These are phyloP conservation scores for Ophiorrhiza pumila DNA, from an alignment of 257 asterid genomes.

Conservation along the genomic window DNA sequence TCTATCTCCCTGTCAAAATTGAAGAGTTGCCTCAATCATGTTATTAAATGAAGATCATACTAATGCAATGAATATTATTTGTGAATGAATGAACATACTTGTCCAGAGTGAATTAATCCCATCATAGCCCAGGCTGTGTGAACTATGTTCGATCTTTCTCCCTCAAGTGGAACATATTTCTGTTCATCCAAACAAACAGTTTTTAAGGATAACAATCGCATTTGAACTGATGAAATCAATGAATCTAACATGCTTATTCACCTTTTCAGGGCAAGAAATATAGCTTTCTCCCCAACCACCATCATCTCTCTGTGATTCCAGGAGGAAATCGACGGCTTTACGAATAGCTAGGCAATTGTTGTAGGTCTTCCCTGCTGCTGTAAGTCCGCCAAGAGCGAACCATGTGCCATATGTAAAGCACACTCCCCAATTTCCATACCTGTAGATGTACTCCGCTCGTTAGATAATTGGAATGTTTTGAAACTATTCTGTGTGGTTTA, in stretches of 20 bases:
- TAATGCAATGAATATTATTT: no score
- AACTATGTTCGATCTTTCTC: slow-evolving; percentile 66
- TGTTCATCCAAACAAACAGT: slow-evolving; percentile 18
- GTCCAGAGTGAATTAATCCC: slow-evolving; percentile 80
- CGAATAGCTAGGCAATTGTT: slow-evolving; percentile 45
- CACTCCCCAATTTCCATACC: slow-evolving; percentile 35
- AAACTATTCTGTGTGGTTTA: not conserved
- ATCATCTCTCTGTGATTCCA: slow-evolving; percentile 53
- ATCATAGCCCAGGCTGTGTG: slow-evolving; percentile 91
- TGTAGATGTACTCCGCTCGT: no score
- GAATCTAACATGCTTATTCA: slow-evolving; percentile 18
- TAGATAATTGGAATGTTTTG: not conserved
- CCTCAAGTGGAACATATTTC: slow-evolving; percentile 68
- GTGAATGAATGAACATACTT: no score
- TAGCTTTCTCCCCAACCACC: slow-evolving; percentile 99
- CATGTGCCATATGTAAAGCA: slow-evolving; percentile 36
- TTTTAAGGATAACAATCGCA: not conserved
- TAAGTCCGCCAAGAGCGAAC: slow-evolving; percentile 33
- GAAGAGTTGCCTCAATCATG: no score
- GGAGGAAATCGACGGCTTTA: slow-evolving; percentile 58
- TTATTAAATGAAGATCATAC: no score
- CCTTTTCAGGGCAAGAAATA: slow-evolving; percentile 82
- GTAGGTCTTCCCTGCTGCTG: slow-evolving; percentile 23
- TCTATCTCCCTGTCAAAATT: slow-evolving; percentile 54
- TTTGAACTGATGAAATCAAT: not conserved